Percentiles rank a stretch among this genome's conserved stretches.
Evolutionary conservation across 2,329 filamentous ascomycete genomes (phyloP).

Genomic region (Botrytis medusae): DNA sequence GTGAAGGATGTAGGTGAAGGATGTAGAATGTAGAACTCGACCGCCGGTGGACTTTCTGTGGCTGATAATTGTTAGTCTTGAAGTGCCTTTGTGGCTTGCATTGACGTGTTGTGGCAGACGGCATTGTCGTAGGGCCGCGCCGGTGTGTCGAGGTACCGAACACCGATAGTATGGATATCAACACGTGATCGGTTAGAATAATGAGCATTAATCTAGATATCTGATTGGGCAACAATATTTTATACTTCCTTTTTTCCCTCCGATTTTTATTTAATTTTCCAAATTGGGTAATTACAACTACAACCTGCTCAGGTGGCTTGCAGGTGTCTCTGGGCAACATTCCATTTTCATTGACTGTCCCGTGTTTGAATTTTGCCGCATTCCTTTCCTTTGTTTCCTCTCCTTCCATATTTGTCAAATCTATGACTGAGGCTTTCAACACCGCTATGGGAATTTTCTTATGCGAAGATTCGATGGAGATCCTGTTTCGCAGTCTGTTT

Average conservation of each 20-base stretch:
- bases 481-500: not conserved
- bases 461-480: not conserved
- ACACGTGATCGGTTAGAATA: not conserved
- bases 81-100: not conserved
- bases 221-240: not conserved
- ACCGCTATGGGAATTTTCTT: not conserved
- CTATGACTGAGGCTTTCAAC: not conserved
- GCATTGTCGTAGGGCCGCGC: too few relatives aligned
- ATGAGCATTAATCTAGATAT: not conserved
- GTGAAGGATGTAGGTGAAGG: not conserved
- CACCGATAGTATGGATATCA: not conserved
- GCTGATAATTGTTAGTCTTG: not conserved
- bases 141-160: not conserved
- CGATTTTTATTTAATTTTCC: too few relatives aligned
- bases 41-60: not conserved
- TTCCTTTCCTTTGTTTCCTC: not conserved
- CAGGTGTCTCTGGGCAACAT: not conserved
- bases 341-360: not conserved
- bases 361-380: not conserved
- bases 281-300: too few relatives aligned
- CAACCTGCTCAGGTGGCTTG: too few relatives aligned
- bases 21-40: too few relatives aligned
- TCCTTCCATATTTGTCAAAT: slow-evolving; percentile 4
- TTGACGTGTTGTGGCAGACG: not conserved
- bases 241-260: not conserved